phyloP scores from a whole-genome alignment of 2,329 filamentous ascomycete genomes.

The Talaromyces sp. region DNA sequence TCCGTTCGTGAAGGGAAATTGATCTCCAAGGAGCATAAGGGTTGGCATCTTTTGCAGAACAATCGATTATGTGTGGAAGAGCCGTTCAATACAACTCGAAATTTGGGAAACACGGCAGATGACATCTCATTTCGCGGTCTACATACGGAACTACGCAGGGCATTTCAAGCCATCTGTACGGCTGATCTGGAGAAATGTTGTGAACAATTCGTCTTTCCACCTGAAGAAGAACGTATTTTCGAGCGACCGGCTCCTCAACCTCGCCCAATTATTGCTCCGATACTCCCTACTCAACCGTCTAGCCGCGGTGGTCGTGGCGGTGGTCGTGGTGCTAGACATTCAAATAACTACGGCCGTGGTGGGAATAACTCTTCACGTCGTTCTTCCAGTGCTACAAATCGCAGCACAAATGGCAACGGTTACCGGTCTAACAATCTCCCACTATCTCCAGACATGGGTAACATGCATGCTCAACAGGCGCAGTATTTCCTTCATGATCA shows the following conservation, averaged over 20 bases:
- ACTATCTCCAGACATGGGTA: conserved; percentile 38
- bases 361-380: conserved; percentile 50
- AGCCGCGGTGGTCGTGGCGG: conserved; percentile 50
- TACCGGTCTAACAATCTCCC: conserved; percentile 37
- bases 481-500: conserved; percentile 49
- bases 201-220: conserved; percentile 82
- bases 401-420: conserved; percentile 28
- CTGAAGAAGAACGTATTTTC: conserved; percentile 65
- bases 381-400: conserved; percentile 55
- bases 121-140: conserved; percentile 90
- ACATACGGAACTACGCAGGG: conserved; percentile 81
- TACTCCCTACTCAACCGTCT: conserved; percentile 36
- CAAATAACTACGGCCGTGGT: conserved; percentile 47
- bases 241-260: conserved; percentile 57
- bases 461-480: conserved; percentile 45
- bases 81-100: conserved; percentile 85
- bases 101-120: conserved; percentile 93
- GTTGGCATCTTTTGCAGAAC: conserved; percentile 75
- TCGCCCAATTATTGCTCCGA: conserved; percentile 49
- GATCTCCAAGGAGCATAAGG: conserved; percentile 78
- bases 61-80: conserved; percentile 93
- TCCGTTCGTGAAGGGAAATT: conserved; percentile 80
- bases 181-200: conserved; percentile 80
- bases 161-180: conserved; percentile 76
- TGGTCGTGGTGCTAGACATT: conserved; percentile 49